Base-by-base conservation (phyloP, 2,329 filamentous ascomycete genomes). In the Alternaria panax region DNA sequence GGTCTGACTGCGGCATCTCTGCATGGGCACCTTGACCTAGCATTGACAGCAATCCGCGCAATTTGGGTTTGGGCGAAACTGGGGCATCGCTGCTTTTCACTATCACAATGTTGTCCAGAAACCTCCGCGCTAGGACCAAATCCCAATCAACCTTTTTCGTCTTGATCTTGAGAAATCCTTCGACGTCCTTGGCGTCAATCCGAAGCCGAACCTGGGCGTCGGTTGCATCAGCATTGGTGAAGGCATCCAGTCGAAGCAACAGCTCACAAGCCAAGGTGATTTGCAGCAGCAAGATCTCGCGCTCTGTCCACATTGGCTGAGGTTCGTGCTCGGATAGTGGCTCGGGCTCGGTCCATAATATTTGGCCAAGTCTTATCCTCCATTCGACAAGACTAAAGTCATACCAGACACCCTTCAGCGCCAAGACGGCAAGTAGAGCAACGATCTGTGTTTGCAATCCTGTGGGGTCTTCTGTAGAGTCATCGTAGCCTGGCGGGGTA, bases 301-400 rank as follows among this genome's bases (percentile, higher is more conserved):
- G 79, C 60, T 86, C 83, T 30, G 70, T 73, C 64, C 75, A 77
- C 12, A 75, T 34, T 11, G 64, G 64, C 11, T 54, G 54, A 1
- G 63, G n/a, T 2, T 70, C 60, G 55, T 73, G 47, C 56, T 76
- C 62, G 59, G 59, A 38, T 12, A 58, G 40, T 7, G 64, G 32
- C 16, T 75, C 70, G 8, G 63, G 60, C 38, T 75, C 71, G 16
- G 85, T 88, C 89, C 90, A 92, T 2, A 92, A 77, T 41, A 92
- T 83, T 75, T 92, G 90, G 7, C 90, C 90, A 1, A 92, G 80
- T 12, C 89, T 83, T 58, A 92, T 89, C 36, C 90, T 85, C 89
- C 89, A 92, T 72, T 92, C 90, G 7, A 92, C 87, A 30, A 88
- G 83, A 20, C 88, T 90, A 65, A 92, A 90, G 75, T 92, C 89